Base-by-base conservation (phyloP, 1,284 basidiomycete species). In the Cutaneotrichosporon curvatum region DNA sequence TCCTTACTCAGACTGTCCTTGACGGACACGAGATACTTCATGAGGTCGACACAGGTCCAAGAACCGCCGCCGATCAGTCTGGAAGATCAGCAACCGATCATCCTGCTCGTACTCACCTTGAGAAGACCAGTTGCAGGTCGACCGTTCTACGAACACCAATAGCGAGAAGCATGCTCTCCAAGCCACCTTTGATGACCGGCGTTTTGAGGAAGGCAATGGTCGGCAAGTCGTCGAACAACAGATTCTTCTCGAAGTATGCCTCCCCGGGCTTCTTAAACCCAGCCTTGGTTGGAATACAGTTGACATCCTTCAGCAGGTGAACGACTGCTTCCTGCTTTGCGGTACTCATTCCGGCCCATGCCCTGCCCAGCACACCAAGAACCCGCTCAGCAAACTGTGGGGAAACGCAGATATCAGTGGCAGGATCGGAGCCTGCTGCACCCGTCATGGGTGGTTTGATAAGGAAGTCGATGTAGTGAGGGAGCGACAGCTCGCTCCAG, bases 101-200 rank as follows among this genome's bases (percentile, higher is more conserved):
- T 10, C 2, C 1, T 18, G 22, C 0, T 23, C 34, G 6, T 20
- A 58, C 75, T 49, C 50, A 86, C 83, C 86, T 76, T 50, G 82
- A 79, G 61, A 91, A 92, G n/a, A 91, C 76, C 4, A 91, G 74
- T 63, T 92, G 87, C 2, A 94, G 75, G 48, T 94, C 87, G 11
- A 97, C 90, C 58, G 96, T 92, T 60, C 84, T 86, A 19, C 90
- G 79, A 10, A 97, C 88, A 9, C 89, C 91, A 0, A 97, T 74
- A 0, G 78, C 79, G 21, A 81, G 75, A 4, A 98, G 71, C 20
- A 96, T 69, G 58, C 81, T 84, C 60, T 94, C 89, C 54, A 91
- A 65, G 14, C 76, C 73, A 2, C 85, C 85, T 62, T 85, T 91
- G 53, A 94, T 76, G 0, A 68, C 55, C 0, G 72, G 60, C 1